A percentile compares a stretch with the other conserved stretches of the same genome.
phyloP scores from a whole-genome alignment of 2,329 filamentous ascomycete genomes.

The Curvularia verruculosa region DNA sequence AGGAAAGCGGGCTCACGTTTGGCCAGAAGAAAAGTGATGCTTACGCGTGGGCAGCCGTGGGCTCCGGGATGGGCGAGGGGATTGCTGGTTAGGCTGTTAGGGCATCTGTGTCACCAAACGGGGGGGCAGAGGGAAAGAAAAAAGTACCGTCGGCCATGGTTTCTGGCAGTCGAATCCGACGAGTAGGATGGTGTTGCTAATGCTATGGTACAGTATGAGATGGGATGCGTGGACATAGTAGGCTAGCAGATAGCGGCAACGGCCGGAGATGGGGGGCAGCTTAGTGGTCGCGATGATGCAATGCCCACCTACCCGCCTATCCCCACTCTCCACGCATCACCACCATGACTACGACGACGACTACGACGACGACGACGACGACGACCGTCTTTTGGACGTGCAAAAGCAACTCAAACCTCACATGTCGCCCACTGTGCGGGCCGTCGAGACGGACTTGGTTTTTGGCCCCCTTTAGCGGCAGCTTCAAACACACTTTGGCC shows the following conservation, averaged over 20 bases:
- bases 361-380: neutral
- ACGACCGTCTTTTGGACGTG: neutral
- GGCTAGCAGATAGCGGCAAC: neutral
- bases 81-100: constrained; percentile 49
- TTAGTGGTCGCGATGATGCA: neutral
- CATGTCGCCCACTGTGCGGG: neutral
- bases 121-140: no score
- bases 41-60: constrained; percentile 53
- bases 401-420: neutral
- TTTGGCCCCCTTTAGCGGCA: neutral
- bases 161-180: neutral
- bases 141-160: constrained; percentile 39
- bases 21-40: constrained; percentile 22
- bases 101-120: neutral
- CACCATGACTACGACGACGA: neutral
- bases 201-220: neutral
- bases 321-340: neutral
- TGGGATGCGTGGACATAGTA: neutral
- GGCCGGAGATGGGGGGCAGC: neutral
- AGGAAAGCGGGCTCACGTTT: neutral
- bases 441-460: neutral
- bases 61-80: constrained; percentile 67
- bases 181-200: neutral
- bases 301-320: neutral
- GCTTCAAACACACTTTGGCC: neutral